These are phyloP conservation scores for Juncus effusus DNA, from an alignment of 176 grass and related monocot genomes.

Conservation along the genomic window DNA sequence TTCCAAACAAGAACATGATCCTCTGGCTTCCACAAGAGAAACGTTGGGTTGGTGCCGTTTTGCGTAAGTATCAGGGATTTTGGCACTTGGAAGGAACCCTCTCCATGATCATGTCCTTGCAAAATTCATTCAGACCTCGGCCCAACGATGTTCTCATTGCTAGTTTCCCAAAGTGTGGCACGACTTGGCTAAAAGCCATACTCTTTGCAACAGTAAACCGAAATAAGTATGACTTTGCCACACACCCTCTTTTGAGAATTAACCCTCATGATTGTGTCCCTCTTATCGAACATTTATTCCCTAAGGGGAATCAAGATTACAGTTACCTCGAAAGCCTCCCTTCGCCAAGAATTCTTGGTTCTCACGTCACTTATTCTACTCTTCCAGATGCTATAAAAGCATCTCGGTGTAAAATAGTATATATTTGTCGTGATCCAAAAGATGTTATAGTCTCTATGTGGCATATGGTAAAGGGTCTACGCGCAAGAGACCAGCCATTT, in stretches of 20 bases:
- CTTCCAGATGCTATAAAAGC: not conserved
- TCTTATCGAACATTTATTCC: not conserved
- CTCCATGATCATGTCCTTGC: not conserved
- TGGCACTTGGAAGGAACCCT: not conserved
- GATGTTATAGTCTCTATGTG: not conserved
- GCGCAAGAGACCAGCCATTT: not conserved
- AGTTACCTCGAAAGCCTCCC: not conserved
- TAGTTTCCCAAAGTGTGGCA: not conserved
- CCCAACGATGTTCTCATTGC: conserved; percentile 2
- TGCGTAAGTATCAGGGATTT: not conserved
- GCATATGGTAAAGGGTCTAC: not conserved
- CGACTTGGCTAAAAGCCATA: not conserved
- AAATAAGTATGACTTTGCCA: not conserved
- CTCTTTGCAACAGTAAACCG: not conserved
- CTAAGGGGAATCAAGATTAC: not conserved
- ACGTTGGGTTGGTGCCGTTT: not conserved
- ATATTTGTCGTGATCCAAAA: conserved; percentile 12
- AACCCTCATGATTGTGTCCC: not conserved
- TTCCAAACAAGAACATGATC: not conserved
- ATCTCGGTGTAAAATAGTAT: not conserved
- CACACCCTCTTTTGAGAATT: too few relatives aligned
- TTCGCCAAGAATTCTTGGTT: not conserved
- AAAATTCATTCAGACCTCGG: not conserved
- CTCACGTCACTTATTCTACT: not conserved
- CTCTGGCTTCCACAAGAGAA: not conserved